Evolutionary conservation across 345 rosid species (phyloP).

Genomic region (Geranium rotundifolium): DNA sequence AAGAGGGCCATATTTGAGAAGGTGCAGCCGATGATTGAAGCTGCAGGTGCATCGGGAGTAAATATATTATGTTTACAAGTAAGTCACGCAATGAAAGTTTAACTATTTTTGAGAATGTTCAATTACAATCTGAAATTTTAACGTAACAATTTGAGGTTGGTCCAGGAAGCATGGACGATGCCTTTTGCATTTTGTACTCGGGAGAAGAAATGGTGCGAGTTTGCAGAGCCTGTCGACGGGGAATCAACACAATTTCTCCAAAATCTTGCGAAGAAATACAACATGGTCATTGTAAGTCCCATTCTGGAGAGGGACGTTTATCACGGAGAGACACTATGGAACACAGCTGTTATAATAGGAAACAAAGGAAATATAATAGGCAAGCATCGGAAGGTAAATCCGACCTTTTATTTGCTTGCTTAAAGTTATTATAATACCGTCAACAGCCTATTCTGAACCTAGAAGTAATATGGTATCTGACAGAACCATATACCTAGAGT

Average conservation of each 20-base stretch:
- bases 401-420: slow-evolving; percentile 1
- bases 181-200: slow-evolving; percentile 95
- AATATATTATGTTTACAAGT: slow-evolving; percentile 90
- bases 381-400: slow-evolving; percentile 78
- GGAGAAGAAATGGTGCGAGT: slow-evolving; percentile 95
- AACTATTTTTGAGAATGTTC: neutral
- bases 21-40: slow-evolving; percentile 59
- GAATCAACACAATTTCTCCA: slow-evolving; percentile 82
- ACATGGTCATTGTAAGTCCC: slow-evolving; percentile 85
- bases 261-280: slow-evolving; percentile 53
- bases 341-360: slow-evolving; percentile 80
- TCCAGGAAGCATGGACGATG: slow-evolving; percentile 94
- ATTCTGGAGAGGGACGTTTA: slow-evolving; percentile 87
- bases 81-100: neutral
- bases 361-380: slow-evolving; percentile 84
- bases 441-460: slow-evolving; percentile 3
- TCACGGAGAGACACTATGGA: slow-evolving; percentile 91
- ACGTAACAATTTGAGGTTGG: neutral
- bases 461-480: slow-evolving; percentile 11
- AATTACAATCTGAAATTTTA: neutral
- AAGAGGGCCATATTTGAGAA: slow-evolving; percentile 56
- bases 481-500: slow-evolving; percentile 98
- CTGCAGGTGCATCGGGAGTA: slow-evolving; percentile 85
- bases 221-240: slow-evolving; percentile 84
- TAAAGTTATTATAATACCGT: slow-evolving; percentile 2